Conservation (phyloP, 2,329 filamentous ascomycete species). For the Fusarium torulosum region DNA sequence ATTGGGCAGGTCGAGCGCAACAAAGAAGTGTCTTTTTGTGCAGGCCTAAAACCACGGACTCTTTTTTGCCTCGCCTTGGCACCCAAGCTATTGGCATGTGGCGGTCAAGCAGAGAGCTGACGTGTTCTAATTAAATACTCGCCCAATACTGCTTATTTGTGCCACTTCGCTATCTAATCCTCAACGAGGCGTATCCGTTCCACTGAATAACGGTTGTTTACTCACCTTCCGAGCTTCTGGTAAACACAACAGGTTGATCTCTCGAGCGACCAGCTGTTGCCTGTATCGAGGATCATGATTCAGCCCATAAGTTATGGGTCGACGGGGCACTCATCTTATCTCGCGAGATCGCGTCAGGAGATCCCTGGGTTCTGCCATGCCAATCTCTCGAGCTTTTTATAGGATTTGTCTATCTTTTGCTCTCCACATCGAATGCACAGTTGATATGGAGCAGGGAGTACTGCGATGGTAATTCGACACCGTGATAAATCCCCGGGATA, state of each 20-base stretch:
- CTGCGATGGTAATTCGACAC: too few species aligned
- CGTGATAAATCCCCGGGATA: neutral
- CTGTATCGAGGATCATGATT: conserved; percentile 15
- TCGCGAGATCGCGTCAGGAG: conserved; percentile 21
- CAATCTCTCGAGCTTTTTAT: conserved; percentile 10
- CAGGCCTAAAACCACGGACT: conserved; percentile 11
- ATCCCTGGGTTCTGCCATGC: conserved; percentile 7
- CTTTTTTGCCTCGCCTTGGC: conserved; percentile 17
- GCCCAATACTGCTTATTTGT: conserved; percentile 23
- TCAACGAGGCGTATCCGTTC: neutral
- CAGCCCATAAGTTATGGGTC: conserved; percentile 36
- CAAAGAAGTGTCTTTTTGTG: conserved; percentile 15
- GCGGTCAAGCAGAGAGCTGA: conserved; percentile 35
- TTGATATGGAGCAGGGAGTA: neutral
- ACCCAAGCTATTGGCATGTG: conserved; percentile 30
- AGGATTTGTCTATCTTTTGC: neutral
- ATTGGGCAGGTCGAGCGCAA: neutral
- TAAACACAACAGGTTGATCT: conserved; percentile 16
- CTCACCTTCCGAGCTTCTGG: conserved; percentile 5
- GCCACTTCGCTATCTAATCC: conserved; percentile 9
- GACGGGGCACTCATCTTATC: conserved; percentile 29
- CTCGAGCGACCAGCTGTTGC: conserved; percentile 24
- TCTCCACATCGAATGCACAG: conserved; percentile 4
- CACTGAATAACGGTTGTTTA: conserved; percentile 14
- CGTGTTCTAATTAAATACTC: conserved; percentile 28